phyloP scores from a whole-genome alignment of 169 alveolate species.

The Cryptosporidium muris region DNA sequence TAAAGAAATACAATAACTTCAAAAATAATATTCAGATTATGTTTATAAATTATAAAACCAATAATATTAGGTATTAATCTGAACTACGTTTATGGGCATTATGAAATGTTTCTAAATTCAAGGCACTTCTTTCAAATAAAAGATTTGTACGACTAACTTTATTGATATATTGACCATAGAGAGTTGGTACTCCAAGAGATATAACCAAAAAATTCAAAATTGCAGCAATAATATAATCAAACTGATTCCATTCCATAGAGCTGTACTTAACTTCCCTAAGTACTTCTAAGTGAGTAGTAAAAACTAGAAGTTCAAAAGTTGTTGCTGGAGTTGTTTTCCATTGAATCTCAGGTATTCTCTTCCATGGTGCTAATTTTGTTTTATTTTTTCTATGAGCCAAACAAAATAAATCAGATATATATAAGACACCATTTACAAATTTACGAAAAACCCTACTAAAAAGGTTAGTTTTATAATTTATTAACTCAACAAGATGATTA shows the following conservation, averaged over 20 bases:
- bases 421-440: conserved; percentile 1
- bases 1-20: not conserved
- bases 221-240: conserved; percentile 52
- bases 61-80: conserved; percentile 27
- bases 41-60: not conserved
- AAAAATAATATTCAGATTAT: not conserved
- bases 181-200: conserved; percentile 37
- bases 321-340: conserved; percentile 59
- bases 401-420: conserved; percentile 28
- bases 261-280: conserved; percentile 33
- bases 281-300: conserved; percentile 55
- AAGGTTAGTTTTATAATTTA: conserved; percentile 21
- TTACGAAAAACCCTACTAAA: conserved; percentile 3
- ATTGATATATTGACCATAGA: conserved; percentile 55
- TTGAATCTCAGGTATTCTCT: conserved; percentile 40
- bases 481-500: conserved; percentile 14
- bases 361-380: conserved; percentile 36
- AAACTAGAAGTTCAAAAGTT: conserved; percentile 41
- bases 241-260: conserved; percentile 57
- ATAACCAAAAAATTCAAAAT: conserved; percentile 31
- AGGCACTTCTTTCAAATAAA: conserved; percentile 39
- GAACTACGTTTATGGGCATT: conserved; percentile 51
- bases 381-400: conserved; percentile 49
- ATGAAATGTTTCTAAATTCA: conserved; percentile 24
- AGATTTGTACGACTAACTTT: conserved; percentile 36